phyloP scores from a whole-genome alignment of 2,329 filamentous ascomycete species.

The Colletotrichum salicis region DNA sequence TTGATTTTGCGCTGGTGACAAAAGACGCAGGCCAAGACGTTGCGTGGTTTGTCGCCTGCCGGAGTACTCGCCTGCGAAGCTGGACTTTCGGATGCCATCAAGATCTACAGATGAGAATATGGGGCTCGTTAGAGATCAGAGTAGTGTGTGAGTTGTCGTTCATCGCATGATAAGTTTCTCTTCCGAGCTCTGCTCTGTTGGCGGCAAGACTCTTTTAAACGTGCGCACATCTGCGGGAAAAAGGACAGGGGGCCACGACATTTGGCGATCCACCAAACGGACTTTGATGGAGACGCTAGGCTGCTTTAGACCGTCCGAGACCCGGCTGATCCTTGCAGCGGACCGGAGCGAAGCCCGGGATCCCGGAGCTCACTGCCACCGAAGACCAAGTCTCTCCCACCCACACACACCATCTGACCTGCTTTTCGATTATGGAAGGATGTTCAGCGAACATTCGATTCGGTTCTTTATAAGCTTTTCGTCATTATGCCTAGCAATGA shows the following conservation, averaged over 20 bases:
- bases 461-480: not conserved
- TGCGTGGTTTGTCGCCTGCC: constrained; percentile 3
- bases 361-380: not conserved
- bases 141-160: not conserved
- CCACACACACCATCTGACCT: not conserved
- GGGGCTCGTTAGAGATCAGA: not conserved
- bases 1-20: constrained; percentile 72
- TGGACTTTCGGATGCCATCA: constrained; percentile 26
- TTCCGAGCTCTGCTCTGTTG: not conserved
- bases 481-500: not conserved
- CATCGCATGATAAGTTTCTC: not conserved
- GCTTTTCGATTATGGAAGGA: not conserved
- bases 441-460: not conserved
- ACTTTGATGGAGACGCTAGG: constrained; percentile 11
- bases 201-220: not conserved
- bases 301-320: not conserved
- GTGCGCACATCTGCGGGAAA: not conserved
- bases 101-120: not conserved
- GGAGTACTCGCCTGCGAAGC: constrained; percentile 1
- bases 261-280: not conserved
- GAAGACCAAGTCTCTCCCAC: not conserved
- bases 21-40: constrained; percentile 56
- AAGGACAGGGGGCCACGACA: not conserved
- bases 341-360: constrained; percentile 10
- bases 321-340: constrained; percentile 14